Evolutionary conservation across 805 yeast species (phyloP).

Genomic region (Phaffomyces antillensis): DNA sequence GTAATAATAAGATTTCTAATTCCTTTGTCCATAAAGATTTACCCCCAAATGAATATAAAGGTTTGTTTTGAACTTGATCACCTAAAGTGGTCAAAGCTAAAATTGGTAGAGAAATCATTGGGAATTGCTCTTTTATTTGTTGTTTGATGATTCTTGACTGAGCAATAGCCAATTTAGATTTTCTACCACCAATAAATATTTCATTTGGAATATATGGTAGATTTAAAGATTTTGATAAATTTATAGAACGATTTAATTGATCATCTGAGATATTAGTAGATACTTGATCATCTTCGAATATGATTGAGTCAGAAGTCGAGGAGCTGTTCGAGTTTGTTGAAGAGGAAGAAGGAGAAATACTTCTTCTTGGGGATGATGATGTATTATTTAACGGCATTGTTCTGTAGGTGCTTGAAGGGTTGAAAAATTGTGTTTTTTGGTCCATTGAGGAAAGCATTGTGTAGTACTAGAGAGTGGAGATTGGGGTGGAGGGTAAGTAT

Average conservation of each 20-base stretch:
- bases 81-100: slow-evolving; percentile 82
- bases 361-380: background rate
- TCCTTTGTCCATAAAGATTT: slow-evolving; percentile 96
- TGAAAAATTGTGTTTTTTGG: slow-evolving; percentile 1
- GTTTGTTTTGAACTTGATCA: slow-evolving; percentile 77
- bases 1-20: slow-evolving; percentile 69
- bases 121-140: slow-evolving; percentile 50
- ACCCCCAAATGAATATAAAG: slow-evolving; percentile 93
- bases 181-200: slow-evolving; percentile 73
- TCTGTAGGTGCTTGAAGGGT: slow-evolving; percentile 6
- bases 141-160: slow-evolving; percentile 74
- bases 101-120: slow-evolving; percentile 65
- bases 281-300: slow-evolving; percentile 16
- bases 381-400: slow-evolving; percentile 4
- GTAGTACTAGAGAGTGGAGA: background rate
- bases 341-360: slow-evolving; percentile 3
- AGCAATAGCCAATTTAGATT: slow-evolving; percentile 77
- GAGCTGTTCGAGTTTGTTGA: slow-evolving; percentile 6
- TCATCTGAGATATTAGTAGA: slow-evolving; percentile 1
- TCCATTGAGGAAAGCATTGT: slow-evolving; percentile 10
- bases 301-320: slow-evolving; percentile 16
- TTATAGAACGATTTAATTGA: slow-evolving; percentile 1
- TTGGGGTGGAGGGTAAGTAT: too few species aligned
- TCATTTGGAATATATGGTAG: slow-evolving; percentile 22
- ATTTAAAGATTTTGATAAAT: slow-evolving; percentile 7